Base-by-base conservation (phyloP, 2,329 filamentous ascomycete species). In the Xylariaceae sp. region DNA sequence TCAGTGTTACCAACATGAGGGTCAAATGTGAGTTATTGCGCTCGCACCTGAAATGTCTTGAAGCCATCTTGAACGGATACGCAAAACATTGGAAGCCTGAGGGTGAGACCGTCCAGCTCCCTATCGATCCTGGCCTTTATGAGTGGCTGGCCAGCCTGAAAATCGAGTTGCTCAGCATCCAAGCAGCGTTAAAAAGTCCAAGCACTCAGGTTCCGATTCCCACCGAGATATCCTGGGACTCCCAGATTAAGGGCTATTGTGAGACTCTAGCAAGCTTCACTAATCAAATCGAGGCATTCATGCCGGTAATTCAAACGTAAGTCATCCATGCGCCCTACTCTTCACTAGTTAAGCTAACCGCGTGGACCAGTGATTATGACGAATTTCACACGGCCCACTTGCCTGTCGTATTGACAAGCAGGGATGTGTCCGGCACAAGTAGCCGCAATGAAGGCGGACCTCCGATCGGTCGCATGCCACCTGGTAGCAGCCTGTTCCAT, bases 61-160 rank as follows among this genome's bases (percentile, higher is more conserved):
- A 46, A 21, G 57, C 57, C 16, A 62, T 67, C 4, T 26, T 65
- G 15, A 35, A 50, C 8, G 53, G 39, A n/a, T 67, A 65, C 21
- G 39, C 58, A n/a, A 53, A 54, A 24, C 49, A 61, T 36, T 59
- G 55, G 37, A 55, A 49, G 2, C 30, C 35, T 10, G 16, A 53
- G 6, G 40, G 41, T 16, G 30, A 30, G 7, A 15, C 37, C 8
- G 26, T 18, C 16, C 47, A 50, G 5, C 27, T 66, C 16, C 64
- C 63, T 7, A 33, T 63, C 20, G 64, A 64, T 30, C 55, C 64
- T 1, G 62, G 61, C 21, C 40, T 68, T 4, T 50, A 43, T 13
- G 26, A 58, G 18, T 66, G 64, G 63, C 44, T 67, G 40, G 42
- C 27, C 3, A 57, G 40, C 5, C 58, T 68, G 7, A 40, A 54